Percentiles rank a stretch among this genome's conserved stretches.
These are phyloP conservation scores for Tuber aestivum DNA, from an alignment of 495 filamentous ascomycete species.

Conservation along the genomic window DNA sequence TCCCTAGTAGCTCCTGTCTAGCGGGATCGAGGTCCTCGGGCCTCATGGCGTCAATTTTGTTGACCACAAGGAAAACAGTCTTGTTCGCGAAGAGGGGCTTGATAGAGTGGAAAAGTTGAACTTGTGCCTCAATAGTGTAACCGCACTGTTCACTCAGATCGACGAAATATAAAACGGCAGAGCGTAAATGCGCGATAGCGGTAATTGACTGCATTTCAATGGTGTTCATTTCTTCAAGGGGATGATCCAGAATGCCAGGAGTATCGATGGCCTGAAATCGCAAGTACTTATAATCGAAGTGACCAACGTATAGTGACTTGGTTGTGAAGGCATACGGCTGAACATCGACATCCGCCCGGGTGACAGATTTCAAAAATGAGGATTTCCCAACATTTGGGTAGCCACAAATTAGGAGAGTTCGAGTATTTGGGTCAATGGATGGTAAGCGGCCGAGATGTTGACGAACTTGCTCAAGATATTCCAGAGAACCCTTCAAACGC, in stretches of 20 bases:
- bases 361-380: slow-evolving; percentile 84
- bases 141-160: slow-evolving; percentile 97
- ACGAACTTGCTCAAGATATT: slow-evolving; percentile 95
- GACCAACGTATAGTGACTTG: slow-evolving; percentile 92
- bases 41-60: slow-evolving; percentile 89
- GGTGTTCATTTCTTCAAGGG: slow-evolving; percentile 98
- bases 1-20: slow-evolving; percentile 68
- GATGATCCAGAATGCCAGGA: slow-evolving; percentile 94
- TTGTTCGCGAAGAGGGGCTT: slow-evolving; percentile 96
- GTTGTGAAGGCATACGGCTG: slow-evolving; percentile 99
- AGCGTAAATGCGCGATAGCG: slow-evolving; percentile 90
- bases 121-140: slow-evolving; percentile 85
- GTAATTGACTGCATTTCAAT: slow-evolving; percentile 99
- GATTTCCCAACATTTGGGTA: slow-evolving; percentile 98
- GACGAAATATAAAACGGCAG: slow-evolving; percentile 95
- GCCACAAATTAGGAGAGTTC: slow-evolving; percentile 89
- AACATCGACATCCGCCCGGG: slow-evolving; percentile 91
- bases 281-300: slow-evolving; percentile 98
- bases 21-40: slow-evolving; percentile 84
- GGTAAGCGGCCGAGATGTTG: slow-evolving; percentile 96
- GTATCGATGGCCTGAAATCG: slow-evolving; percentile 86
- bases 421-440: slow-evolving; percentile 93
- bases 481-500: slow-evolving; percentile 82
- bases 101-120: slow-evolving; percentile 88
- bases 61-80: slow-evolving; percentile 89